These are phyloP conservation scores for Gyrodon lividus DNA, from an alignment of 768 basidiomycete species.

Conservation along the genomic window DNA sequence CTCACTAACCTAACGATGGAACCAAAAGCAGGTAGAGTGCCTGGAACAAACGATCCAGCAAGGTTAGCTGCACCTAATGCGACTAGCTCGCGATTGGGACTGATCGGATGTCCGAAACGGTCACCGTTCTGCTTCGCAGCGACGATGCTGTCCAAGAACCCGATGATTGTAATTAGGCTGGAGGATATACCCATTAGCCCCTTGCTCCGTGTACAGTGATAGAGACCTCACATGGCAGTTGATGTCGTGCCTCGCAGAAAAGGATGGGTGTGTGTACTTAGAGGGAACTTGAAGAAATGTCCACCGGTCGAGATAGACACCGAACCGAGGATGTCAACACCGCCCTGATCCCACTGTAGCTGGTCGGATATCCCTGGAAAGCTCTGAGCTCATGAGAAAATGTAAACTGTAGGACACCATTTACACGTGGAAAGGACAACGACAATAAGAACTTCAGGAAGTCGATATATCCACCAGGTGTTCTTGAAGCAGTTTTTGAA, in stretches of 20 bases:
- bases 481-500: conserved; percentile 58
- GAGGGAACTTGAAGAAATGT: conserved; percentile 73
- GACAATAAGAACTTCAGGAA: conserved; percentile 90
- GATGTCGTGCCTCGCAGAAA: conserved; percentile 80
- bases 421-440: conserved; percentile 81
- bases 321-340: conserved; percentile 80
- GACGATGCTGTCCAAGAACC: conserved; percentile 93
- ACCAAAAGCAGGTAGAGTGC: conserved; percentile 89
- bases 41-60: conserved; percentile 75
- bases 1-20: conserved; percentile 77
- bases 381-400: neutral
- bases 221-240: conserved; percentile 62
- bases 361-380: conserved; percentile 62
- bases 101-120: conserved; percentile 84
- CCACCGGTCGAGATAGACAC: conserved; percentile 62
- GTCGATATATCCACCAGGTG: conserved; percentile 69
- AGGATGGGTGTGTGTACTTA: conserved; percentile 55
- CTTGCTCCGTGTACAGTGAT: neutral
- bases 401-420: conserved; percentile 20
- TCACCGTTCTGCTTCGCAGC: conserved; percentile 91
- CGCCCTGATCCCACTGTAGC: conserved; percentile 72
- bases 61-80: conserved; percentile 85
- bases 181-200: neutral
- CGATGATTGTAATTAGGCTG: conserved; percentile 78
- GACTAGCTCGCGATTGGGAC: conserved; percentile 93